phyloP scores from a whole-genome alignment of 2,329 filamentous ascomycete species.

The Lachnellula suecica region DNA sequence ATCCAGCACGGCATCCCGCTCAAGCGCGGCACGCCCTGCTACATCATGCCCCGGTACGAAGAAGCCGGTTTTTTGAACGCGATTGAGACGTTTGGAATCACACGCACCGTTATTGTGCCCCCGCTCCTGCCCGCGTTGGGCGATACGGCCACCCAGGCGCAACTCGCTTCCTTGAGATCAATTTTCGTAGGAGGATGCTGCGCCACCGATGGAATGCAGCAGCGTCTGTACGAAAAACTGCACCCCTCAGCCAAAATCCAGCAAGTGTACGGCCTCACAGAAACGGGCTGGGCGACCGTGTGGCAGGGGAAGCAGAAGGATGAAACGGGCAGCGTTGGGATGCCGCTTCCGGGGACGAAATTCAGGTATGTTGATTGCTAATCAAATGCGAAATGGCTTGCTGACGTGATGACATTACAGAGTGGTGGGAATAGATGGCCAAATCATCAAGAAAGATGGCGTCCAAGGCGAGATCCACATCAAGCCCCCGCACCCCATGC shows the following conservation, averaged over 20 bases:
- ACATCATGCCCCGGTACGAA: constrained; percentile 76
- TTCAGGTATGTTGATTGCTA: background rate
- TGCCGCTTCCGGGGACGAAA: constrained; percentile 36
- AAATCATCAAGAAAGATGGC: constrained; percentile 12
- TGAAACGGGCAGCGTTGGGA: constrained; percentile 44
- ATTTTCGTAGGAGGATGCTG: constrained; percentile 48
- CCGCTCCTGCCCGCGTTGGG: constrained; percentile 54
- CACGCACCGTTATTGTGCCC: constrained; percentile 65
- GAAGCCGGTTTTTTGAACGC: constrained; percentile 68
- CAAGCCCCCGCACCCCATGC: constrained; percentile 31
- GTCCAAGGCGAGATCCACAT: constrained; percentile 27
- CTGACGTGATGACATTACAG: constrained; percentile 2
- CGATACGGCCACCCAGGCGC: constrained; percentile 34
- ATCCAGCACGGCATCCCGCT: constrained; percentile 41
- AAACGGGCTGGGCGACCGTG: constrained; percentile 39
- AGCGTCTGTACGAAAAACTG: constrained; percentile 39
- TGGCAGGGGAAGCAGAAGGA: constrained; percentile 25
- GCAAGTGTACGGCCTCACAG: constrained; percentile 53
- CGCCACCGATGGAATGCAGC: constrained; percentile 39
- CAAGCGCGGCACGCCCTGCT: constrained; percentile 57
- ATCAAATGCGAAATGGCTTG: background rate
- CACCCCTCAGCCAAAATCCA: constrained; percentile 39
- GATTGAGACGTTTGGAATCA: constrained; percentile 67
- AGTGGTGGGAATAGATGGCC: constrained; percentile 7
- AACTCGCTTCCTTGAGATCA: constrained; percentile 36